phyloP scores from a whole-genome alignment of 768 basidiomycete genomes.

The Russula foetens region DNA sequence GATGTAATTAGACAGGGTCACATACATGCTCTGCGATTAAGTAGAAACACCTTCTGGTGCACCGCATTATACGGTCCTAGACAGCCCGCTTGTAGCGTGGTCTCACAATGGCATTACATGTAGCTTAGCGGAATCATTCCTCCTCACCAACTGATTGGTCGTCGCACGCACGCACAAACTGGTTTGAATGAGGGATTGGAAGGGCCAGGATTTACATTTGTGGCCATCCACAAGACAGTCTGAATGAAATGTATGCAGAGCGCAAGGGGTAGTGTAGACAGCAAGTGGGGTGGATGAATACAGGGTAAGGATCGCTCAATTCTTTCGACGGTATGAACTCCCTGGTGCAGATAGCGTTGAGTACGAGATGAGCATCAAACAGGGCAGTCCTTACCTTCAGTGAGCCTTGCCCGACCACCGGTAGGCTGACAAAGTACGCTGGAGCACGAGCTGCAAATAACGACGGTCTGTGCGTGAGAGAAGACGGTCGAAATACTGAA shows the following conservation, averaged over 20 bases:
- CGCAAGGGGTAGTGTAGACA: slow-evolving; percentile 19
- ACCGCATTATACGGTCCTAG: background rate
- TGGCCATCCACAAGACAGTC: slow-evolving; percentile 36
- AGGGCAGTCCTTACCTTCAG: slow-evolving; percentile 67
- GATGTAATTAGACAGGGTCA: slow-evolving; percentile 2
- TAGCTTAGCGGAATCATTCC: background rate
- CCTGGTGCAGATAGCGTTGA: slow-evolving; percentile 39
- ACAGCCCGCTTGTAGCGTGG: background rate
- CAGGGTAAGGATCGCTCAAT: slow-evolving; percentile 36
- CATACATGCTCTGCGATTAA: background rate
- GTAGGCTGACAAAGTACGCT: slow-evolving; percentile 96
- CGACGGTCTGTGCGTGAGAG: slow-evolving; percentile 98
- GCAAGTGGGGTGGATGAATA: slow-evolving; percentile 21
- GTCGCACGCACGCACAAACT: background rate
- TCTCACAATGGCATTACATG: background rate
- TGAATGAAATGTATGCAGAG: slow-evolving; percentile 43
- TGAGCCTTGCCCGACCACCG: slow-evolving; percentile 95
- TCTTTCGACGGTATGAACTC: slow-evolving; percentile 97
- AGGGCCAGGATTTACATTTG: background rate
- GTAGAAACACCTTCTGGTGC: background rate
- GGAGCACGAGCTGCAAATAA: slow-evolving; percentile 87
- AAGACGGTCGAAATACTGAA: slow-evolving; percentile 96
- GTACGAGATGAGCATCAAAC: slow-evolving; percentile 6
- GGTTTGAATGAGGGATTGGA: background rate
- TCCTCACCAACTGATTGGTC: background rate